Evolutionary conservation across 768 basidiomycete species (phyloP), one percentile per base, ranked within the genome.

Genomic region (Amanita jacksonii): DNA sequence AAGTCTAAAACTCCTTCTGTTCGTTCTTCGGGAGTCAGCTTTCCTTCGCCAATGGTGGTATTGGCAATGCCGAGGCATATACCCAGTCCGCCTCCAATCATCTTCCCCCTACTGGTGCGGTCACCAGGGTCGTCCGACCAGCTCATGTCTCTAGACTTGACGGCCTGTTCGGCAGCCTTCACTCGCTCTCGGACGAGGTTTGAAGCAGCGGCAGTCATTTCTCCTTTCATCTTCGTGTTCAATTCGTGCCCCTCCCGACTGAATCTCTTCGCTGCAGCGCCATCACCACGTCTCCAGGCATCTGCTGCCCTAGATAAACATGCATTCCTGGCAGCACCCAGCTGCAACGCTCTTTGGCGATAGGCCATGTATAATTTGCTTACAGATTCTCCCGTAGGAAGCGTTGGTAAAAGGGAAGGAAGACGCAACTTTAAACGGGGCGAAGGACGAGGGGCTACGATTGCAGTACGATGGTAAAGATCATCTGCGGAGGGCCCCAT

Each of bases 291-390:
- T 43, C 89, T 74, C 88, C 91, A 99, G 3, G 93, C 91, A 54
- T 96, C 92, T 2, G 96, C 94, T 9, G 96, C 96, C 34, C 91
- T 79, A 1, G 89, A 89, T 20, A 99, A 71, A 60, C 89, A 96
- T 12, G 90, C 90, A 54, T 98, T 98, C 28, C 96, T 73, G 24
- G 89, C 89, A 1, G 90, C 86, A 39, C 94, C 96, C 18, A 97
- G 79, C 54, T 96, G 86, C 46, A 98, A 72, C 19, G 89, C 92
- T 25, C 85, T 79, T 25, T 81, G 73, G 13, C 96, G 82, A 56
- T 96, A 94, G 1, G 77, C 60, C 79, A 96, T 85, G 64, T 99
- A 99, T 50, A 96, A 61, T 41, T 60, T 71, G 59, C 80, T 92
- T 38, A 93, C 61, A 0, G 80, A 59, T 37, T 87, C 79, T 12